phyloP scores from a whole-genome alignment of 179 eudicot genomes.

The Nepenthes alata region DNA sequence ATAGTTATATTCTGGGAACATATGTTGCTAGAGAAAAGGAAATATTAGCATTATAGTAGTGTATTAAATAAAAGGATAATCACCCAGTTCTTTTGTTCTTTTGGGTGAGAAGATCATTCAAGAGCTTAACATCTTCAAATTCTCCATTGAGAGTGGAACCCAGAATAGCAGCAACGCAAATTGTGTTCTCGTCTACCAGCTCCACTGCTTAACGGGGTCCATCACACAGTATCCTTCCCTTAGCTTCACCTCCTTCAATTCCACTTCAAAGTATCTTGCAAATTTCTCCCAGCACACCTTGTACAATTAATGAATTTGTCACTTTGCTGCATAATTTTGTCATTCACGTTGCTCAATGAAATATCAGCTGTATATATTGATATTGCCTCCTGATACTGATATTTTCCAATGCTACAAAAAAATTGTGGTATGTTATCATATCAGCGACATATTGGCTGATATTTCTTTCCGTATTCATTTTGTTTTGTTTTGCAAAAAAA shows the following conservation, averaged over 20 bases:
- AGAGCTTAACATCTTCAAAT: conserved; percentile 20
- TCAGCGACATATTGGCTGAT: neutral
- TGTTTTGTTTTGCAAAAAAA: neutral
- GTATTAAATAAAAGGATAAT: neutral
- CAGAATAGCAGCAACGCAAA: conserved; percentile 17
- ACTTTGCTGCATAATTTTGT: neutral
- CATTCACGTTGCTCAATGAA: neutral
- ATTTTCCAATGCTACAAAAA: too few species aligned
- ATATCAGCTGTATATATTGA: neutral
- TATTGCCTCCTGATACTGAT: neutral
- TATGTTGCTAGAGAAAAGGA: too few species aligned
- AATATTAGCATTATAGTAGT: too few species aligned
- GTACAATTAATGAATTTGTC: too few species aligned
- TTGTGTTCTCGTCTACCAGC: conserved; percentile 16
- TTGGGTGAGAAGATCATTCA: conserved; percentile 14
- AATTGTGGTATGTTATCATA: too few species aligned
- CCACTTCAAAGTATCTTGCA: conserved; percentile 19
- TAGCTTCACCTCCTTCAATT: conserved; percentile 18
- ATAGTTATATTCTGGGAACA: too few species aligned
- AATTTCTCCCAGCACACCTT: conserved; percentile 22
- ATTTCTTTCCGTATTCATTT: neutral
- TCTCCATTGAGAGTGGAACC: conserved; percentile 22
- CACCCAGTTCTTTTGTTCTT: conserved; percentile 18
- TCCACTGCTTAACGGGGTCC: conserved; percentile 19
- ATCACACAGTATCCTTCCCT: conserved; percentile 20